Conservation (phyloP, 352 stramenopile genomes). For the Pythium rhizo-oryzae region DNA sequence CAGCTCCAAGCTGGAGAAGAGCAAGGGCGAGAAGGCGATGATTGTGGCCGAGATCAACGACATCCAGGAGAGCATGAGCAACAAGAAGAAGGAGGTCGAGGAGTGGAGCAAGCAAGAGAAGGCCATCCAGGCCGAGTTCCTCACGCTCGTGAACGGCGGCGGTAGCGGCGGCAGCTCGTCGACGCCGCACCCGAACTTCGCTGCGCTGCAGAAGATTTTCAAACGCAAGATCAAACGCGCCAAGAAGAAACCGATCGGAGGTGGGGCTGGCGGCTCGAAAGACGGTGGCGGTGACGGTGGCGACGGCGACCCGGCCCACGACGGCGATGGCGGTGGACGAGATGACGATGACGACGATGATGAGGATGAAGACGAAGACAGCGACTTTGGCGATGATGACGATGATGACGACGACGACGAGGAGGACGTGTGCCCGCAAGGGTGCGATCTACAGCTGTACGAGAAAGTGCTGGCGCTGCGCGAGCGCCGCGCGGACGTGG, state of each 20-base stretch:
- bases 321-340: slow-evolving; percentile 59
- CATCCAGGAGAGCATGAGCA: slow-evolving; percentile 69
- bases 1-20: slow-evolving; percentile 86
- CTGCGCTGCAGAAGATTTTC: slow-evolving; percentile 90
- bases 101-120: slow-evolving; percentile 71
- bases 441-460: slow-evolving; percentile 90
- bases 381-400: slow-evolving; percentile 87
- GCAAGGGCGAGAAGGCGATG: slow-evolving; percentile 82
- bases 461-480: slow-evolving; percentile 92
- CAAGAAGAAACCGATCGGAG: slow-evolving; percentile 71
- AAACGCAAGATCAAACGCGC: slow-evolving; percentile 91
- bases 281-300: slow-evolving; percentile 33
- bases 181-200: slow-evolving; percentile 62
- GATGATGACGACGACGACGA: slow-evolving; percentile 92
- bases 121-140: slow-evolving; percentile 70
- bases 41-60: slow-evolving; percentile 80
- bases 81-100: slow-evolving; percentile 83
- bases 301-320: slow-evolving; percentile 35
- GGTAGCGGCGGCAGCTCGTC: slow-evolving; percentile 30
- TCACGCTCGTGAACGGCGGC: slow-evolving; percentile 66
- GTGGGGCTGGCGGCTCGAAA: slow-evolving; percentile 36
- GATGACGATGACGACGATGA: slow-evolving; percentile 77
- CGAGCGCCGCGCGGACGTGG: slow-evolving; percentile 90
- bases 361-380: slow-evolving; percentile 70
- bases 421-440: slow-evolving; percentile 89